phyloP scores from a whole-genome alignment of 1,284 basidiomycete species.

The Pseudozyma pruni region DNA sequence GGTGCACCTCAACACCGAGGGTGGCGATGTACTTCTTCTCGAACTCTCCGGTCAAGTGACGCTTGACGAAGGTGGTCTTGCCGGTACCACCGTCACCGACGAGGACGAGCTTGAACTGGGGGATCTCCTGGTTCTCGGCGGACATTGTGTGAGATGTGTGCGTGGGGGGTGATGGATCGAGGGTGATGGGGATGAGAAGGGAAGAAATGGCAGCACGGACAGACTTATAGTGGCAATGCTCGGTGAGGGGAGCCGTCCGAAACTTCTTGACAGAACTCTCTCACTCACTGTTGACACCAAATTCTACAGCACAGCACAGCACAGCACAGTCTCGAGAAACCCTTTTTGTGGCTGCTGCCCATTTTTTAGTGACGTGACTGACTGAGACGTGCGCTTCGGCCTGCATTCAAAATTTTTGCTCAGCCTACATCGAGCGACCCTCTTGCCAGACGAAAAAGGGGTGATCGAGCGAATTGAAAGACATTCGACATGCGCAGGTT shows the following conservation, averaged over 20 bases:
- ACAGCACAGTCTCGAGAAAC: too few species aligned
- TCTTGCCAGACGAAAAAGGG: slow-evolving; percentile 17
- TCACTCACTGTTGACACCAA: background rate
- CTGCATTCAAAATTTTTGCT: slow-evolving; percentile 40
- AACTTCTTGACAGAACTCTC: slow-evolving; percentile 9
- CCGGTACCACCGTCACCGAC: slow-evolving; percentile 99
- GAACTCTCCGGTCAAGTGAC: slow-evolving; percentile 97
- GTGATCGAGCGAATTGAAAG: slow-evolving; percentile 48
- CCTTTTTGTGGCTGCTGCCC: too few species aligned
- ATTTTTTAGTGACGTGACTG: slow-evolving; percentile 7
- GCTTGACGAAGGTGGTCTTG: slow-evolving; percentile 74
- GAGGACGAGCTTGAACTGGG: slow-evolving; percentile 98
- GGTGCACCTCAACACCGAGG: slow-evolving; percentile 99
- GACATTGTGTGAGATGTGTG: slow-evolving; percentile 28
- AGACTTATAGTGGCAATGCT: slow-evolving; percentile 22
- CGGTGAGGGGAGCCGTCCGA: slow-evolving; percentile 5
- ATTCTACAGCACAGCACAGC: too few species aligned
- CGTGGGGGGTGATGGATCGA: background rate
- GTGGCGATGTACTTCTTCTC: slow-evolving; percentile 99
- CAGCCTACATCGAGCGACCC: slow-evolving; percentile 4
- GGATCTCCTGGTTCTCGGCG: slow-evolving; percentile 71
- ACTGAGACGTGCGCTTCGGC: too few species aligned
- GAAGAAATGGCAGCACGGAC: background rate
- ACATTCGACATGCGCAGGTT: slow-evolving; percentile 22
- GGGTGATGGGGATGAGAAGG: background rate